phyloP scores from a whole-genome alignment of 345 rosid genomes.

The Gynandropsis gynandra region DNA sequence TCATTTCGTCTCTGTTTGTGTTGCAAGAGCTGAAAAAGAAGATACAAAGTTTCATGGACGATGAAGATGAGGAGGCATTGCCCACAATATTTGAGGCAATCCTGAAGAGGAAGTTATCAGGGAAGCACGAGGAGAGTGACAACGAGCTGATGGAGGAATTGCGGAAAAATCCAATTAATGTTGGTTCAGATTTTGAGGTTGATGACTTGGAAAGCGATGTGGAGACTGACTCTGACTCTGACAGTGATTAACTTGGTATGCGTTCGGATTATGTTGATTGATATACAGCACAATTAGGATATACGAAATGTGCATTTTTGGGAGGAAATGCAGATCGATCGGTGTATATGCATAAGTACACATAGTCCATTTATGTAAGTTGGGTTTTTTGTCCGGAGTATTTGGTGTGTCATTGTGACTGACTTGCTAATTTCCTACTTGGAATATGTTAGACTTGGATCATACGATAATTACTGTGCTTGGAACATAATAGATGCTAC shows the following conservation, averaged over 20 bases:
- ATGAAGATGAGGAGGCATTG: conserved; percentile 48
- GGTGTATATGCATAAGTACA: too few species aligned
- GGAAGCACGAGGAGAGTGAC: conserved; percentile 53
- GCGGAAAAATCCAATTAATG: conserved; percentile 11
- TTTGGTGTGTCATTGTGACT: too few species aligned
- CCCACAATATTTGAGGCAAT: conserved; percentile 57
- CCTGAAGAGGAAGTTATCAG: conserved; percentile 54
- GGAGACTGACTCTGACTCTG: conserved; percentile 17
- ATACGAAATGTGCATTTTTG: too few species aligned
- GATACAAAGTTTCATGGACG: conserved; percentile 36
- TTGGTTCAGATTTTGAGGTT: conserved; percentile 17
- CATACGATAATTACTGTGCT: too few species aligned
- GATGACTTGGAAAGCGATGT: not conserved
- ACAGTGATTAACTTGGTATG: conserved; percentile 21
- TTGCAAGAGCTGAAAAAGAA: conserved; percentile 49
- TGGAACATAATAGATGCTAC: too few species aligned
- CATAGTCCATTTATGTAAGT: too few species aligned
- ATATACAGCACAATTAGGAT: not conserved
- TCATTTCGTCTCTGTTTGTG: not conserved
- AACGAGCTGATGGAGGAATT: conserved; percentile 42
- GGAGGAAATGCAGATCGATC: too few species aligned
- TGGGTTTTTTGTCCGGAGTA: too few species aligned
- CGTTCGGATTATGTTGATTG: not conserved
- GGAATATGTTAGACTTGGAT: too few species aligned
- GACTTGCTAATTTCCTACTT: too few species aligned